Evolutionary conservation across 257 asterid species (phyloP), one percentile per base, ranked within the genome.

Genomic region (Gynochthodes officinalis): DNA sequence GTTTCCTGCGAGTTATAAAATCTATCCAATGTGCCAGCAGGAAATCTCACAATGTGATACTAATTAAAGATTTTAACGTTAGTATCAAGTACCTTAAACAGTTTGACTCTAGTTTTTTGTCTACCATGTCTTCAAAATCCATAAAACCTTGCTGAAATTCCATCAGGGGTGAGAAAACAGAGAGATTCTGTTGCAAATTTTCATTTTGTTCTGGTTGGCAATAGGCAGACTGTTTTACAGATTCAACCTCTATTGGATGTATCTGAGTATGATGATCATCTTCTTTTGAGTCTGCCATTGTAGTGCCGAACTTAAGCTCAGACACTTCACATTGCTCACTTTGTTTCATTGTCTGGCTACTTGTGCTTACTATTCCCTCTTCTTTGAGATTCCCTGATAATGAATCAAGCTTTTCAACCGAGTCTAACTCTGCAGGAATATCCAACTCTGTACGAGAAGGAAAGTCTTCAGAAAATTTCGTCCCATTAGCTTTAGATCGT

Each of bases 61-160:
- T 67, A 48, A 25, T 27, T 33, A 18, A 68, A 49, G 21, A 5
- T 50, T 72, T 49, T 32, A 28, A 30, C 23, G 16, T 16, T 69
- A 35, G 10, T 32, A 10, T 19, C 15, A 67, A 32, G 63, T 87
- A 93, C 98, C 97, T 90, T 58, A 67, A 78, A 76, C 76, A 69
- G 76, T 86, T 82, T 16, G 55, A 78, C 44, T 82, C 85, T 28
- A 93, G 63, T 61, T 84, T 83, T 65, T 71, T 64, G 52, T 79
- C 74, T 14, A 84, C 78, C 58, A 10, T 30, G 9, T 70, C 74
- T 78, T 87, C 95, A 30, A 89, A 83, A 57, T 84, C 77, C 32
- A 63, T 64, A 1, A 84, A 40, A 39, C 60, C 70, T 57, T 67
- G 70, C 53, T 74, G 84, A 78, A 88, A 88, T 65, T 67, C 81